Percentiles rank a stretch among this genome's conserved stretches.
These are phyloP conservation scores for Cyberlindnera maclurae DNA, from an alignment of 805 yeast genomes.

Conservation along the genomic window DNA sequence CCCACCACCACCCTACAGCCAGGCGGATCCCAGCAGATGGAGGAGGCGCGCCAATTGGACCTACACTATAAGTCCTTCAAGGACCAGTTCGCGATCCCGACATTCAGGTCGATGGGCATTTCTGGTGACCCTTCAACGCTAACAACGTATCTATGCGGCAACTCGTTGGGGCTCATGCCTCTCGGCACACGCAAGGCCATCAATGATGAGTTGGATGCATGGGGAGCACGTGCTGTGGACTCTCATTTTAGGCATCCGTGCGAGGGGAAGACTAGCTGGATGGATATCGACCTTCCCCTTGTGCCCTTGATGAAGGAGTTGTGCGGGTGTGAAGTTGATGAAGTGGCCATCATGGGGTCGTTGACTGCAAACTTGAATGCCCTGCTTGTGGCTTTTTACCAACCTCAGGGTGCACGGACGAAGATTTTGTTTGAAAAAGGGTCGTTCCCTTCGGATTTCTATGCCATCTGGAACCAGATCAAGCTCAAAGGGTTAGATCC, in stretches of 20 bases:
- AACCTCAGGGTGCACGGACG: slow-evolving; percentile 48
- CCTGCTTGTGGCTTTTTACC: slow-evolving; percentile 64
- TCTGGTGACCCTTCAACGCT: slow-evolving; percentile 7
- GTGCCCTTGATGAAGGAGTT: slow-evolving; percentile 61
- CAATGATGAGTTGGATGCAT: slow-evolving; percentile 65
- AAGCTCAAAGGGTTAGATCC: slow-evolving; percentile 49
- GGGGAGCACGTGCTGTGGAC: slow-evolving; percentile 78
- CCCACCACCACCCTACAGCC: too few species aligned
- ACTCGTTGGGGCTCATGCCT: slow-evolving; percentile 93
- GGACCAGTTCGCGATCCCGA: slow-evolving; percentile 57
- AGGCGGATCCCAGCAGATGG: too few species aligned
- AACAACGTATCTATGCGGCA: slow-evolving; percentile 75
- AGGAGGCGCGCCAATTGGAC: slow-evolving; percentile 11
- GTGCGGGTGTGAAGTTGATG: slow-evolving; percentile 70
- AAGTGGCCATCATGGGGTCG: slow-evolving; percentile 85
- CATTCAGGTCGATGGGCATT: slow-evolving; percentile 51
- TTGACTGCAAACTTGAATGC: slow-evolving; percentile 78
- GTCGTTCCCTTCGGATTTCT: slow-evolving; percentile 90
- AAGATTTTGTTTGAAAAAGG: slow-evolving; percentile 80
- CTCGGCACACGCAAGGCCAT: slow-evolving; percentile 48
- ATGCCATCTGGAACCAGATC: slow-evolving; percentile 73
- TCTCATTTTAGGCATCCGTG: slow-evolving; percentile 73
- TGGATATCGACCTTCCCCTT: slow-evolving; percentile 74
- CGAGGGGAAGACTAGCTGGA: slow-evolving; percentile 60
- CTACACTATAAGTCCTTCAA: slow-evolving; percentile 27